Conservation (phyloP, 164 flowering plant genomes). For the Annona squamosa region DNA sequence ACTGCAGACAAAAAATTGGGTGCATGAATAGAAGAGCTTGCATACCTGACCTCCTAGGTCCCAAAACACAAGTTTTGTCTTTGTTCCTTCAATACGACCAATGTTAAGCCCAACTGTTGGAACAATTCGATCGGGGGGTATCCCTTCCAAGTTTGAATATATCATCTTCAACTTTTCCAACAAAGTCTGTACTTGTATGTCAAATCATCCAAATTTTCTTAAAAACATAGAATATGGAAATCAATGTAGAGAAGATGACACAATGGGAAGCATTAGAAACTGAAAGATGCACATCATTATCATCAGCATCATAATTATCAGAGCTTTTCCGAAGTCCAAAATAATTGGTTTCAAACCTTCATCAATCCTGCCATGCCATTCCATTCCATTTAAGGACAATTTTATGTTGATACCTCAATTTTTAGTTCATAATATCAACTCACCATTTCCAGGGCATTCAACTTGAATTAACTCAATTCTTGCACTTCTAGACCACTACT, state of each 20-base stretch:
- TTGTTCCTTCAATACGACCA: constrained; percentile 81
- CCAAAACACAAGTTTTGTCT: constrained; percentile 90
- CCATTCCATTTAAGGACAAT: too few relatives aligned
- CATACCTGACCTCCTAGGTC: constrained; percentile 98
- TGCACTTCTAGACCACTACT: too few relatives aligned
- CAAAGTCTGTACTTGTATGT: constrained; percentile 48
- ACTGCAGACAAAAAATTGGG: background rate
- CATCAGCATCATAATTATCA: too few relatives aligned
- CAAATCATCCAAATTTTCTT: constrained; percentile 4
- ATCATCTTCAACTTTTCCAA: constrained; percentile 81
- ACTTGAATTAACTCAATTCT: too few relatives aligned
- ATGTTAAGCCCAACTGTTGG: constrained; percentile 98
- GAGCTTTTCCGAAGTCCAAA: too few relatives aligned
- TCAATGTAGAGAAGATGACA: background rate
- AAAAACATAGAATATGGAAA: background rate
- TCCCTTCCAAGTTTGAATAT: constrained; percentile 82
- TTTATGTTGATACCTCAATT: too few relatives aligned
- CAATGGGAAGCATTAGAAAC: too few relatives aligned
- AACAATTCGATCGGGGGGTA: constrained; percentile 92
- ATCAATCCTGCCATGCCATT: too few relatives aligned
- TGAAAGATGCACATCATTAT: too few relatives aligned
- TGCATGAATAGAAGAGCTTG: background rate
- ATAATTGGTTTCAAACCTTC: too few relatives aligned
- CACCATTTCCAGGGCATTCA: too few relatives aligned
- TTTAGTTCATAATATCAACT: too few relatives aligned